A percentile compares a stretch with the other conserved stretches of the same genome.
Evolutionary conservation across 371 early-diverging fungal genomes (phyloP).

Genomic region (Blakeslea trispora): DNA sequence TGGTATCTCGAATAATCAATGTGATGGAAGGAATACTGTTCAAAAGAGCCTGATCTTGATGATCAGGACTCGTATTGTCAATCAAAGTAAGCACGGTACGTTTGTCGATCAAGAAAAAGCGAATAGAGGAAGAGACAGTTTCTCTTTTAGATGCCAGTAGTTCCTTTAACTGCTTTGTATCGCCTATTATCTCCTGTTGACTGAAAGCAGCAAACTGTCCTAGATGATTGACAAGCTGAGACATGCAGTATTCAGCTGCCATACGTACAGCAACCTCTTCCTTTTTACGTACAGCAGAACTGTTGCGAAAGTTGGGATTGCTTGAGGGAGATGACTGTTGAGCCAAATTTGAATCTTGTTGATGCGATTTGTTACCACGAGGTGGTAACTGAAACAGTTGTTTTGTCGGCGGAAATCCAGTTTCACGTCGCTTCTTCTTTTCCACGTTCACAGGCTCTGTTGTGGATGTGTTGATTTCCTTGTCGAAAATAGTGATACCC

Average conservation of each 20-base stretch:
- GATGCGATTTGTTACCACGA: constrained; percentile 30
- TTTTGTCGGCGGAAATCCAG: constrained; percentile 48
- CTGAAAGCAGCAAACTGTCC: constrained; percentile 68
- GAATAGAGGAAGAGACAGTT: constrained; percentile 32
- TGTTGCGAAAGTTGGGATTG: background rate
- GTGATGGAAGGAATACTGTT: constrained; percentile 46
- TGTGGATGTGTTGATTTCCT: constrained; percentile 30
- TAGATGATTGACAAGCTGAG: constrained; percentile 67
- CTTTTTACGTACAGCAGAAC: constrained; percentile 26
- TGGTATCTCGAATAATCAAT: constrained; percentile 66
- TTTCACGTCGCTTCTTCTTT: constrained; percentile 52
- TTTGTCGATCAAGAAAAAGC: constrained; percentile 70
- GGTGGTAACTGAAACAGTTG: constrained; percentile 50
- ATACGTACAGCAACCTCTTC: constrained; percentile 64
- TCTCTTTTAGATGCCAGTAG: constrained; percentile 5
- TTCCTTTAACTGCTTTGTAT: constrained; percentile 34
- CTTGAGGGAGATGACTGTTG: constrained; percentile 6
- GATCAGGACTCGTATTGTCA: constrained; percentile 23
- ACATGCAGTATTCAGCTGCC: constrained; percentile 78
- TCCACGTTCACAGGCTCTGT: constrained; percentile 24
- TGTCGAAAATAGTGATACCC: constrained; percentile 69
- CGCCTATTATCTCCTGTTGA: constrained; percentile 61
- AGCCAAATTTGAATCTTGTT: constrained; percentile 6
- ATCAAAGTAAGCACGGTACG: constrained; percentile 61
- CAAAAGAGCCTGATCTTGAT: constrained; percentile 6